Percentiles rank a stretch among this genome's conserved stretches.
Evolutionary conservation across 148 eudicot species (phyloP).

Genomic region (Persicaria tinctoria): DNA sequence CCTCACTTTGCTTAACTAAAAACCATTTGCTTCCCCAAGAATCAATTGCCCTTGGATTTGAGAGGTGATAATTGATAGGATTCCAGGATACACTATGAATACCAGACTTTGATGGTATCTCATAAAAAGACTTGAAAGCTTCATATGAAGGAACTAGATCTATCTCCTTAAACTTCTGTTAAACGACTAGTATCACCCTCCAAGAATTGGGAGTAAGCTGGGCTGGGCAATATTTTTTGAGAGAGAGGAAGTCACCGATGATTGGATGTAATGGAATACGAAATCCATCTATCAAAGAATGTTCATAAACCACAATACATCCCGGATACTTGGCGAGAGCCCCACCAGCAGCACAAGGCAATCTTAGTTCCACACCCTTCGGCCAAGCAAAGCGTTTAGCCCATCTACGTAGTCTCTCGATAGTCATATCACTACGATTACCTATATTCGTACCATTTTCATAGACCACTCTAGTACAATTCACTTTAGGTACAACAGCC

Average conservation of each 20-base stretch:
- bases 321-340: not conserved
- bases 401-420: not conserved
- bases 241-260: not conserved
- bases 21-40: not conserved
- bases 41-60: not conserved
- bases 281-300: not conserved
- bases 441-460: not conserved
- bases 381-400: not conserved
- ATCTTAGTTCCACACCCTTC: not conserved
- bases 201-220: not conserved
- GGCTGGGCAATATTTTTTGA: not conserved
- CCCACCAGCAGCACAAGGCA: not conserved
- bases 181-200: not conserved
- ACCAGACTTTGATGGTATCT: not conserved
- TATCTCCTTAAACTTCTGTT: not conserved
- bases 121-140: not conserved
- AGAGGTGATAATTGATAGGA: not conserved
- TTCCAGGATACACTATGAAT: not conserved
- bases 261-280: not conserved
- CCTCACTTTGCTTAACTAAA: not conserved
- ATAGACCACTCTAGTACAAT: not conserved
- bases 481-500: not conserved
- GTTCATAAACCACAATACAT: not conserved
- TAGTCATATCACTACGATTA: not conserved
- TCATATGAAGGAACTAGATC: not conserved